Base-by-base conservation (phyloP, 2,329 filamentous ascomycete genomes). In the Aspergillus sp. region DNA sequence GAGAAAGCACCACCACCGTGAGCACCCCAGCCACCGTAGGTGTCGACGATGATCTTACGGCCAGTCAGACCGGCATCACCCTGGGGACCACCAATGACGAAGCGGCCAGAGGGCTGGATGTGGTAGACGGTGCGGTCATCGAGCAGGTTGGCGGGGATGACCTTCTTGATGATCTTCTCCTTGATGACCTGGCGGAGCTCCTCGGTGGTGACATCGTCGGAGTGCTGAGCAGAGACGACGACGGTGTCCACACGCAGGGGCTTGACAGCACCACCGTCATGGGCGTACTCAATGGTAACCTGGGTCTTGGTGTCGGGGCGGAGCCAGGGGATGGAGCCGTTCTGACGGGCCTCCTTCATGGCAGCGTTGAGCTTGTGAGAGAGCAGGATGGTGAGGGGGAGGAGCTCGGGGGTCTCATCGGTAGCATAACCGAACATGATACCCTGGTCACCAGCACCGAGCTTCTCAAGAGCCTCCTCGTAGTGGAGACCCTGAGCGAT, bases 381-480 rank as follows among this genome's bases (percentile, higher is more conserved):
- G 71, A 97, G 86, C 69, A 93, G 84, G 65, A 97, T 83, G 69
- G 93, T 97, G 70, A 99, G 82, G 63, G 94, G 94, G 74, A 97
- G 89, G 66, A 95, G 85, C 82, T 99, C 94, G 58, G 93, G 92
- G 68, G 94, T 97, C 85, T 99, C 94, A 71, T 99, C 94, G 69
- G 94, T 96, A 76, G 94, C 94, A 84, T 99, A 99, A 69, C 94
- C 94, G 79, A 99, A 99, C 94, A 99, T 99, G 83, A 99, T 96
- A 83, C 94, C 94, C 83, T 99, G 94, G 79, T 99, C 94, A 88
- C 94, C 94, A 59, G 94, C 94, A 78, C 94, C 94, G 62, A 99
- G 87, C 80, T 95, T 87, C 86, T 99, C 94, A 46, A 99, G 88
- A 64, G 90, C 91, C 82, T 96, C 84, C 63, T 99, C 94, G 77